Evolutionary conservation across 495 filamentous ascomycete genomes (phyloP), one percentile per base, ranked within the genome.

Genomic region (Hyaloscypha bicolor): DNA sequence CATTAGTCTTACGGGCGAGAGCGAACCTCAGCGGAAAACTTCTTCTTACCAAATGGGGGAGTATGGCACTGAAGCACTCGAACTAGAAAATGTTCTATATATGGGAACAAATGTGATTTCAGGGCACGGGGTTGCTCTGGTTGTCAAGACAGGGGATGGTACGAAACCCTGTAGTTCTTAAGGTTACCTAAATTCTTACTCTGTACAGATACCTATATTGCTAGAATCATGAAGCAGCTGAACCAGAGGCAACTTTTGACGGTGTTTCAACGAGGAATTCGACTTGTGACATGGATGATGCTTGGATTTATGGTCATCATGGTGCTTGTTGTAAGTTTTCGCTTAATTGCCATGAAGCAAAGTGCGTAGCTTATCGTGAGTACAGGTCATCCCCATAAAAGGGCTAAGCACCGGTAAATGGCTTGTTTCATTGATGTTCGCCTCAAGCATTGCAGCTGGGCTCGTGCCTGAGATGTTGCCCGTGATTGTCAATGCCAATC

Each of bases 191-290:
- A 19, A 48, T 4, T 16, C 42, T 48, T 48, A 48, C 42, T 14
- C 11, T 48, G 9, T 19, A 48, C 42, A 39, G 52, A 65, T 62
- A 37, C 55, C 9, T 62, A 62, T 32, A 62, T 67, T 42, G 57
- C 65, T 16, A 67, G 22, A 12, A 62, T 62, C 21, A 62, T 45
- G 59, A 62, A 62, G 58, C 9, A 67, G 39, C 59, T 67, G 4
- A 67, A 67, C 35, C 21, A 25, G 45, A 55, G 52, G 39, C 63
- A 37, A 39, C 65, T 42, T 19, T 53, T 67, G 31, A 67, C 22
- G 22, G 33, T 45, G 8, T 55, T 67, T 58, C 45, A 57, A 35
- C 30, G 25, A 39, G 58, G 58, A 5, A 67, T 67, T 55, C 65
- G 65, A 55, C 48, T 37, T 14, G 31, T 67, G 29, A 62, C 11